Conservation (phyloP, 2,329 filamentous ascomycete genomes). For the Calonectria hongkongensis region DNA sequence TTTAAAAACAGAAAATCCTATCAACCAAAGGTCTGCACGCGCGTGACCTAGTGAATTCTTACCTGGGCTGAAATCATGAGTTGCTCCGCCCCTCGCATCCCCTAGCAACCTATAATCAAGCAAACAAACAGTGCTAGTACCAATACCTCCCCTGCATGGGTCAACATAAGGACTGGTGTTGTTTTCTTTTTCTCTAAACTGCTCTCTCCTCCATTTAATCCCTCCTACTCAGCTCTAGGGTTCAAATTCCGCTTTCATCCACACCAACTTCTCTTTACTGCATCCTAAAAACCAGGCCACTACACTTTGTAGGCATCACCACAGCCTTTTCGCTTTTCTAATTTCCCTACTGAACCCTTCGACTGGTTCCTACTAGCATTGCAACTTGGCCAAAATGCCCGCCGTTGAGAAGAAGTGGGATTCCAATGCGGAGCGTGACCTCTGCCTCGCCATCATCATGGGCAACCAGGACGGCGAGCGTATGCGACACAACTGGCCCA, state of each 20-base stretch:
- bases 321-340: not conserved
- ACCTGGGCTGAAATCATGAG: not conserved
- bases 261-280: not conserved
- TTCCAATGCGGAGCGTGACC: constrained; percentile 60
- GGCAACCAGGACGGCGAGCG: constrained; percentile 52
- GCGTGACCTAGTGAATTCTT: not conserved
- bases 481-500: constrained; percentile 59
- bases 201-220: not conserved
- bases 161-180: not conserved
- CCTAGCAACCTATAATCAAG: not conserved
- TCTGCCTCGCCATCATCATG: constrained; percentile 61
- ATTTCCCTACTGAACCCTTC: too few species aligned
- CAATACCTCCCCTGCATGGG: not conserved
- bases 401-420: constrained; percentile 62
- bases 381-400: constrained; percentile 47
- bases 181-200: not conserved
- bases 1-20: not conserved
- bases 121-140: not conserved
- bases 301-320: not conserved
- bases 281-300: not conserved
- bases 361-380: not conserved
- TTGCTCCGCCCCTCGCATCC: not conserved
- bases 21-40: not conserved
- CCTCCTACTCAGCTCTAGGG: not conserved
- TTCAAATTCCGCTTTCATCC: not conserved